Base-by-base conservation (phyloP, 2,329 filamentous ascomycete species). In the Sporothrix luriei region DNA sequence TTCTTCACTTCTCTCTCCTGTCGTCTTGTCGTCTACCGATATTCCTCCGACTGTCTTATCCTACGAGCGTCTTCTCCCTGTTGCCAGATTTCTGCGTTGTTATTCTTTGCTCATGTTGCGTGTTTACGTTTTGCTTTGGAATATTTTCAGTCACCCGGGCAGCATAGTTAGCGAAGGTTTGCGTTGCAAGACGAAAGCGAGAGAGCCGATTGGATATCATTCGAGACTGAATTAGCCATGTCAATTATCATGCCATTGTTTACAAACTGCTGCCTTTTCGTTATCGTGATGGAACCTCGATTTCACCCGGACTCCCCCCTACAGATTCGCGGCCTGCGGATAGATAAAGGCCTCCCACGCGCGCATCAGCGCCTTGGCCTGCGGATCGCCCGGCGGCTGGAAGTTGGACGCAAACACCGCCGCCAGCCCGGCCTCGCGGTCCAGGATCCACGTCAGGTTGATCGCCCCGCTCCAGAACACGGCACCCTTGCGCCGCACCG, bases 401-500 rank as follows among this genome's bases (percentile, higher is more conserved):
- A 82, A 74, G 73, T 84, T 82, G 69, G 79, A 80, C 0, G 77
- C 81, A 72, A 82, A 82, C 19, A 81, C 75, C 10, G 79, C 78
- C 59, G 78, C 80, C 5, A 84, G 24, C 0, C 80, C 82, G 6
- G 78, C 76, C 43, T 77, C 74, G 1, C 79, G 75, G 54, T 79
- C 78, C 51, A 79, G 73, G 70, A 76, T 76, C 83, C 83, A 85
- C 21, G 79, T 78, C 4, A 82, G 72, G 74, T 85, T 85, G 13
- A 80, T 77, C 70, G 82, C 78, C 0, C 83, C 83, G 57, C 79
- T 77, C 83, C 83, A 85, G 5, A 75, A 75, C 71, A 84, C 40
- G 3, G 79, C 79, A 1, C 79, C 80, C 40, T 75, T 77, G 71
- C 76, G 80, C 64, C 82, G 76, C 68, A 79, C 75, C 4, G 74